phyloP scores from a whole-genome alignment of 1,284 basidiomycete genomes.

The Microbotryum violaceum region DNA sequence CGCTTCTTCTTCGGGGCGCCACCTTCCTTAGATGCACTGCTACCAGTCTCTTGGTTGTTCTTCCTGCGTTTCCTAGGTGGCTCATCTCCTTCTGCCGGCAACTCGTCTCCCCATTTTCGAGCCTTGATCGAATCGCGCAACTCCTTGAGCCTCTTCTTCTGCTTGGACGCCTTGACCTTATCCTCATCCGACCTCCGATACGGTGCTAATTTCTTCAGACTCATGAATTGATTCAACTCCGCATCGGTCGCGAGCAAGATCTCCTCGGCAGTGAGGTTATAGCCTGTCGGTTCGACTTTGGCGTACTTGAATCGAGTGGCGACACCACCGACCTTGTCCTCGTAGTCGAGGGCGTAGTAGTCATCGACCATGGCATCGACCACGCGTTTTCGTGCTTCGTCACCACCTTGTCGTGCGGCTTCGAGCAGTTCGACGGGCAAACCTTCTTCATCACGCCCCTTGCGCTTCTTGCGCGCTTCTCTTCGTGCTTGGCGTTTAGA shows the following conservation, averaged over 20 bases:
- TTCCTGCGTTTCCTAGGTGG: constrained; percentile 27
- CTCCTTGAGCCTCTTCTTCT: constrained; percentile 60
- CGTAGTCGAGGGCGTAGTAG: constrained; percentile 83
- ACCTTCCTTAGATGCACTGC: constrained; percentile 7
- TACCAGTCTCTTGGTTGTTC: background rate
- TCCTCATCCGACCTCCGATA: constrained; percentile 57
- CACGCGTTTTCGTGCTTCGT: constrained; percentile 43
- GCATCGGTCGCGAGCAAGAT: constrained; percentile 87
- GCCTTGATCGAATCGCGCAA: constrained; percentile 55
- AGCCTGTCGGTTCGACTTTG: constrained; percentile 59
- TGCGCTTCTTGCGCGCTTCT: constrained; percentile 54
- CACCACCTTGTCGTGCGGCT: constrained; percentile 25
- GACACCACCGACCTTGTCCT: constrained; percentile 86
- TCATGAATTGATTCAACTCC: constrained; percentile 84
- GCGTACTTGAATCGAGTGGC: constrained; percentile 92
- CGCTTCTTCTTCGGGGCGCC: constrained; percentile 40
- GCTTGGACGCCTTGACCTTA: constrained; percentile 54
- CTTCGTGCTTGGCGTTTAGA: constrained; percentile 4
- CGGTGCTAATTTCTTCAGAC: constrained; percentile 82
- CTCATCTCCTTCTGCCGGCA: constrained; percentile 27
- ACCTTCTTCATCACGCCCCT: constrained; percentile 41
- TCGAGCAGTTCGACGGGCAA: constrained; percentile 26
- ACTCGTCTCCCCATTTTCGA: constrained; percentile 47
- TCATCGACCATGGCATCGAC: constrained; percentile 84
- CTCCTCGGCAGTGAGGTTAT: constrained; percentile 72